Evolutionary conservation across 768 basidiomycete species (phyloP).

Genomic region (Piloderma croceum): DNA sequence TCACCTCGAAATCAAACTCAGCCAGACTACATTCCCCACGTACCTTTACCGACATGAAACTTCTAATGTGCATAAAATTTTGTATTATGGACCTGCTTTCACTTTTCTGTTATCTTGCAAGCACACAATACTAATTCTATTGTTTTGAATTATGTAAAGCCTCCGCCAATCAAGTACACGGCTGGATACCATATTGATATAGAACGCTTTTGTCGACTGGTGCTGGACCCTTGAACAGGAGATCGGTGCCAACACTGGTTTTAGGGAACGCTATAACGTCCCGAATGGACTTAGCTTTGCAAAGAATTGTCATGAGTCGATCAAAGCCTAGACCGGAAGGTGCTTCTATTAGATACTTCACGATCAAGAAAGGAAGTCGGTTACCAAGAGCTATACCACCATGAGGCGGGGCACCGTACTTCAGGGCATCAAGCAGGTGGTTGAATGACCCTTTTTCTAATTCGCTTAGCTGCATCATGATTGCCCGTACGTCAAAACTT

Average conservation of each 20-base stretch:
- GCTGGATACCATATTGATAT: slow-evolving; percentile 58
- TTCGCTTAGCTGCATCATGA: slow-evolving; percentile 53
- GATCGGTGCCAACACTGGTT: slow-evolving; percentile 75
- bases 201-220: slow-evolving; percentile 46
- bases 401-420: slow-evolving; percentile 91
- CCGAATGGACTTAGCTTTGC: slow-evolving; percentile 80
- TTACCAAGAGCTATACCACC: slow-evolving; percentile 89
- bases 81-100: background rate
- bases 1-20: background rate
- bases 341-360: slow-evolving; percentile 6
- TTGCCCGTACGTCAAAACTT: slow-evolving; percentile 5
- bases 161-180: slow-evolving; percentile 9
- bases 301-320: slow-evolving; percentile 86
- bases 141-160: too few relatives aligned
- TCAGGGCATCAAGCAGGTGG: slow-evolving; percentile 81
- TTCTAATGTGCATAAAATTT: background rate
- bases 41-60: slow-evolving; percentile 3
- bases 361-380: slow-evolving; percentile 19
- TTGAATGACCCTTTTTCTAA: slow-evolving; percentile 71
- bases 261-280: slow-evolving; percentile 98
- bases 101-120: background rate
- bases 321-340: slow-evolving; percentile 65
- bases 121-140: background rate
- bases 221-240: slow-evolving; percentile 86
- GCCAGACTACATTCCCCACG: background rate